Conservation (phyloP, 2,329 filamentous ascomycete species). For the Claviceps pazoutovae region DNA sequence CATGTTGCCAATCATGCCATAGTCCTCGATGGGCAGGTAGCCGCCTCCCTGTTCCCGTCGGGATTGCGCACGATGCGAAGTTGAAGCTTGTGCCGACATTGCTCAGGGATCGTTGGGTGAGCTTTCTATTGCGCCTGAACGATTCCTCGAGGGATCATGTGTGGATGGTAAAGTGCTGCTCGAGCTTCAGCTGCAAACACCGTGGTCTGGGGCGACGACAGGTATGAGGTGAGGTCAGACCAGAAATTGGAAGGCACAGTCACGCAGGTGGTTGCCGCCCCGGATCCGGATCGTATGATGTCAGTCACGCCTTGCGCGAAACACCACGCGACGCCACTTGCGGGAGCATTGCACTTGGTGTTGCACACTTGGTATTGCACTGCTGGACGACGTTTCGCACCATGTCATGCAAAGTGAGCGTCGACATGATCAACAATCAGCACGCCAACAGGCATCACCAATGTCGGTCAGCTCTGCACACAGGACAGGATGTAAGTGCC, state of each 20-base stretch:
- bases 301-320: neutral
- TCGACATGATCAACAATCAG: no score
- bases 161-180: neutral
- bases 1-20: conserved; percentile 73
- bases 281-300: neutral
- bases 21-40: conserved; percentile 56
- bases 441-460: no score
- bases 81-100: conserved; percentile 22
- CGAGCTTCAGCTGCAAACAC: neutral
- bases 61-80: conserved; percentile 18
- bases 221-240: neutral
- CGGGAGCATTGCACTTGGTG: neutral
- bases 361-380: neutral
- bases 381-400: neutral
- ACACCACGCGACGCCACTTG: neutral
- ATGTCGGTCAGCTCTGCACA: no score
- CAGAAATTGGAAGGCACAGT: neutral
- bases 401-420: no score
- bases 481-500: no score
- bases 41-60: conserved; percentile 26
- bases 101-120: neutral
- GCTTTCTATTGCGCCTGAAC: no score
- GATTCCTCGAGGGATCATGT: no score
- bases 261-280: neutral
- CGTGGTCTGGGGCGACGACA: neutral